These are phyloP conservation scores for Dactylis glomerata DNA, from an alignment of 176 grass and related monocot genomes.

Conservation along the genomic window DNA sequence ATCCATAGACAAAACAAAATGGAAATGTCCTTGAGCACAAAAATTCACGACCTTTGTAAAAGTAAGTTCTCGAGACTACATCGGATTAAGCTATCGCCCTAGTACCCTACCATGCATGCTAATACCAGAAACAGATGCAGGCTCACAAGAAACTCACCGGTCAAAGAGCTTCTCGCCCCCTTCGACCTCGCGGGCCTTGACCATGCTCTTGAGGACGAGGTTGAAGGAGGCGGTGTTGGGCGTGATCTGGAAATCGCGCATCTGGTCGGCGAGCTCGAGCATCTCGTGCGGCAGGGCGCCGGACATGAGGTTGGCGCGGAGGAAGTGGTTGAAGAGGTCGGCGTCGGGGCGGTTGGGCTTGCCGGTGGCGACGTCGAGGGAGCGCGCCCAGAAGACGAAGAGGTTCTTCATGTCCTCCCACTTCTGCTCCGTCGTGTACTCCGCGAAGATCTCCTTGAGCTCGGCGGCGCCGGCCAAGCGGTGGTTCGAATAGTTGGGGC, in stretches of 20 bases:
- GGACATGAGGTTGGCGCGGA: conserved; percentile 70
- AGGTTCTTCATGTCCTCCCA: conserved; percentile 68
- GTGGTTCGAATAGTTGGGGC: not conserved
- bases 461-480: conserved; percentile 46
- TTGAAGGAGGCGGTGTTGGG: conserved; percentile 87
- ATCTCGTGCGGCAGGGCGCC: conserved; percentile 47
- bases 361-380: conserved; percentile 56
- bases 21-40: not conserved
- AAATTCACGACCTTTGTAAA: not conserved
- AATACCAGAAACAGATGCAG: not conserved
- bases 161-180: conserved; percentile 43
- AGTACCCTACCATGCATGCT: not conserved
- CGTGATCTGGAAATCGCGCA: conserved; percentile 70
- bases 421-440: conserved; percentile 63
- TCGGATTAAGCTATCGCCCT: not conserved
- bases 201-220: conserved; percentile 76
- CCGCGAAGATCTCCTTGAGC: conserved; percentile 66
- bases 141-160: conserved; percentile 28
- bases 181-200: not conserved
- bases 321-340: conserved; percentile 90
- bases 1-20: not conserved
- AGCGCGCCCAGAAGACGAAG: conserved; percentile 85
- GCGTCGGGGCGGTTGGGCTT: conserved; percentile 91
- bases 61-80: not conserved
- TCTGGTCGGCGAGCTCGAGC: conserved; percentile 76